Base-by-base conservation (phyloP, 2,329 filamentous ascomycete species). In the Capronia coronata region DNA sequence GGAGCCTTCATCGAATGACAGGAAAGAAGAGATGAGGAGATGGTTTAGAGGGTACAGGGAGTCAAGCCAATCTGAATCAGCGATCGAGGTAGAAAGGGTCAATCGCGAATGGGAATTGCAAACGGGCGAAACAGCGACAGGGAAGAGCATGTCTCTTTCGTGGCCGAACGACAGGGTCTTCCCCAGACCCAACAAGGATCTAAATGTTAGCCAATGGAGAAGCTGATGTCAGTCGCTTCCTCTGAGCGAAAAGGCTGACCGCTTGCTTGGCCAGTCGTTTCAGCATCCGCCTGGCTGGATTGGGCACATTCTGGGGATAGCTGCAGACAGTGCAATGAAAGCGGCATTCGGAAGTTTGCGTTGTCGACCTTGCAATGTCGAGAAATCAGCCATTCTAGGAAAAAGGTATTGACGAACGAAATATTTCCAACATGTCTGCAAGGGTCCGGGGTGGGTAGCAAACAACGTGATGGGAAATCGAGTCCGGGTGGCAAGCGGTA, bases 61-160 rank as follows among this genome's bases (percentile, higher is more conserved):
- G 8, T 8, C 34, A 8, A 14, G 34, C 27, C 41, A 45, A 43
- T 49, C 25, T 43, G 22, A 29, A 27, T 22, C 40, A 37, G 18
- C 19, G 50, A 52, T 49, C 50, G 50, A 46, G 32, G 29, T 22
- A 16, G 27, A 38, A 13, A 41, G 38, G 40, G 25, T 41, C 23
- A 52, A 52, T 52, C 49, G 49, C 45, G 40, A 45, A 44, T 45
- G 32, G 34, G 41, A 38, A 48, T 52, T 40, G 46, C 25, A 49
- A n/a, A 46, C 22, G 27, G 27, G 46, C 18, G 44, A 39, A 8
- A 13, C 13, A 3, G 18, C n/a, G 41, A 46, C 46, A 48, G 40
- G 50, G 41, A 38, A 49, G 37, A 9, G 18, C 50, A 49, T 49
- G 50, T 44, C 46, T 30, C 25, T 23, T n/a, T n/a, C 32, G 22